Evolutionary conservation across 225 moss, liverwort and hornwort species (phyloP), one percentile per base, ranked within the genome.

Genomic region (Takakia lepidozioides): DNA sequence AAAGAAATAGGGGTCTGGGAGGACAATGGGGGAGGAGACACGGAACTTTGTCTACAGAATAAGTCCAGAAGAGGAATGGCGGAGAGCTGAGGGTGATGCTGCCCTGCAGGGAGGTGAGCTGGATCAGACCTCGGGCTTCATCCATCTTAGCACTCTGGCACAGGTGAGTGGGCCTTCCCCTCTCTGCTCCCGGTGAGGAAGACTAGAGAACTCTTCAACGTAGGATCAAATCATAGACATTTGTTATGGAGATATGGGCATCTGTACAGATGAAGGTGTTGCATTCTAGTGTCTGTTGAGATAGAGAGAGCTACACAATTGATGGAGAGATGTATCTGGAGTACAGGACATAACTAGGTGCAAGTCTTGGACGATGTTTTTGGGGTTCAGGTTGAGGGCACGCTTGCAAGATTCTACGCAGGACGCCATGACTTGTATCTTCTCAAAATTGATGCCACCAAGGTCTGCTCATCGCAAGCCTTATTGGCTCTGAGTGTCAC

Each of bases 1-100:
- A n/a, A n/a, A n/a, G n/a, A n/a, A n/a, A n/a, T n/a, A n/a, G n/a
- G n/a, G n/a, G n/a, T n/a, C n/a, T n/a, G n/a, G n/a, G n/a, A n/a
- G n/a, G n/a, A n/a, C n/a, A n/a, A n/a, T n/a, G n/a, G n/a, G n/a
- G n/a, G n/a, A n/a, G n/a, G n/a, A n/a, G n/a, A n/a, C n/a, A n/a
- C n/a, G n/a, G n/a, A n/a, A n/a, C n/a, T 78, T 47, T 21, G 27
- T 85, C 17, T 85, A 71, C 63, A 71, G 85, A 43, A 66, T 85
- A 10, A 68, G 81, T 45, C 69, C 73, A 6, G 63, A 66, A 49
- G 60, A 68, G 18, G 78, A 78, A 58, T 78, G 82, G 85, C 46
- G 45, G 0, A 49, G 38, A 3, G 71, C 72, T 3, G 65, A 74
- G 51, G 52, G 49, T 36, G 53, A 54, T 1, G 61, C 73, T 27